Evolutionary conservation across 2,329 filamentous ascomycete species (phyloP).

Genomic region (Exophiala viscosa): DNA sequence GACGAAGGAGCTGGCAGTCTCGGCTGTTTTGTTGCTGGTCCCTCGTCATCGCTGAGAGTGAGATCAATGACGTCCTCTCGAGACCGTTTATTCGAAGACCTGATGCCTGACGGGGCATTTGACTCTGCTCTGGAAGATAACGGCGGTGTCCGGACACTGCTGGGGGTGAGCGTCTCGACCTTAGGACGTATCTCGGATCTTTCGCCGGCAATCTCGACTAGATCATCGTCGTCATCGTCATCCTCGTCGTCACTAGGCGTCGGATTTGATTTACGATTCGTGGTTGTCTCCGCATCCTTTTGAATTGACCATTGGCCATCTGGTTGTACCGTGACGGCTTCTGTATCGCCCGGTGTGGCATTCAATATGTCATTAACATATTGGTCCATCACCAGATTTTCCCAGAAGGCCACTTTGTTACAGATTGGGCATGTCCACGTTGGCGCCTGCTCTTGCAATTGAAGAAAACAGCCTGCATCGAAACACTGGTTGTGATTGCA

Average conservation of each 20-base stretch:
- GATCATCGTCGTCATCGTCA: constrained; percentile 49
- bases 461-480: constrained; percentile 85
- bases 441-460: constrained; percentile 91
- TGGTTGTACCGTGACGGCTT: constrained; percentile 88
- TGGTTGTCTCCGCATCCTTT: constrained; percentile 10
- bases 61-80: constrained; percentile 52
- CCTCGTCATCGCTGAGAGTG: constrained; percentile 51
- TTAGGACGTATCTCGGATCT: constrained; percentile 26
- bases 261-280: constrained; percentile 39
- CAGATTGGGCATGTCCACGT: constrained; percentile 97
- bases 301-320: constrained; percentile 66
- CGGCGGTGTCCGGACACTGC: constrained; percentile 34
- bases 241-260: constrained; percentile 38
- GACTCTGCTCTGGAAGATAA: constrained; percentile 32
- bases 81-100: constrained; percentile 42
- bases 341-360: constrained; percentile 65
- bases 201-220: constrained; percentile 48
- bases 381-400: constrained; percentile 80
- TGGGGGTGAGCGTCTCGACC: constrained; percentile 34
- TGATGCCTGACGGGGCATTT: constrained; percentile 16
- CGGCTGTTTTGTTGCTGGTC: constrained; percentile 29
- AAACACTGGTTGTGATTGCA: constrained; percentile 95
- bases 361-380: constrained; percentile 85
- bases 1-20: constrained; percentile 1
- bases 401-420: constrained; percentile 75